Conservation (phyloP, 2,329 filamentous ascomycete genomes). For the Fusarium guadeloupense region DNA sequence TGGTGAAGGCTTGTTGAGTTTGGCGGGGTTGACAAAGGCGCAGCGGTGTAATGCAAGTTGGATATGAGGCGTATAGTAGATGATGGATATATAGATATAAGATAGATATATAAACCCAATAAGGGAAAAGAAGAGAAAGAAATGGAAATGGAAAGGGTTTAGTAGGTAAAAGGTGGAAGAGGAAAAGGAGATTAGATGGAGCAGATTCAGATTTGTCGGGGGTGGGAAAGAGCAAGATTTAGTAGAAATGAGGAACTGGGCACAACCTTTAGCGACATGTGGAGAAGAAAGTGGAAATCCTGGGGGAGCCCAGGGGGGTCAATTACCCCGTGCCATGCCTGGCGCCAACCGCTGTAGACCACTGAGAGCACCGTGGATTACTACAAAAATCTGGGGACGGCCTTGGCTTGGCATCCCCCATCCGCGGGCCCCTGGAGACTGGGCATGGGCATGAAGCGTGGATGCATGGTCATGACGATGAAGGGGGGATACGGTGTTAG, state of each 20-base stretch:
- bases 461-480: constrained; percentile 19
- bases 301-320: constrained; percentile 39
- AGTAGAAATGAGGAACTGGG: constrained; percentile 40
- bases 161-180: constrained; percentile 15
- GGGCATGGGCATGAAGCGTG: neutral
- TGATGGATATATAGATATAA: constrained; percentile 1
- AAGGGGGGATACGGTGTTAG: constrained; percentile 29
- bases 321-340: constrained; percentile 32
- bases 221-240: constrained; percentile 38
- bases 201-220: constrained; percentile 24
- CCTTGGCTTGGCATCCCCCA: constrained; percentile 19
- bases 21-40: constrained; percentile 23
- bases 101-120: constrained; percentile 3
- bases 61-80: constrained; percentile 9
- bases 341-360: constrained; percentile 6
- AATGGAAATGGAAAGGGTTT: constrained; percentile 7
- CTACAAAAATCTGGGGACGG: constrained; percentile 14
- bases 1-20: constrained; percentile 22
- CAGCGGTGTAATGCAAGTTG: constrained; percentile 3
- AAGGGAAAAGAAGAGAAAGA: constrained; percentile 4
- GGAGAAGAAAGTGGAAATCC: constrained; percentile 44
- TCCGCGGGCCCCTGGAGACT: constrained; percentile 9
- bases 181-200: constrained; percentile 18
- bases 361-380: constrained; percentile 8
- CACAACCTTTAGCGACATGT: constrained; percentile 28